Conservation (phyloP, 768 basidiomycete species). For the Trametes cingulata region DNA sequence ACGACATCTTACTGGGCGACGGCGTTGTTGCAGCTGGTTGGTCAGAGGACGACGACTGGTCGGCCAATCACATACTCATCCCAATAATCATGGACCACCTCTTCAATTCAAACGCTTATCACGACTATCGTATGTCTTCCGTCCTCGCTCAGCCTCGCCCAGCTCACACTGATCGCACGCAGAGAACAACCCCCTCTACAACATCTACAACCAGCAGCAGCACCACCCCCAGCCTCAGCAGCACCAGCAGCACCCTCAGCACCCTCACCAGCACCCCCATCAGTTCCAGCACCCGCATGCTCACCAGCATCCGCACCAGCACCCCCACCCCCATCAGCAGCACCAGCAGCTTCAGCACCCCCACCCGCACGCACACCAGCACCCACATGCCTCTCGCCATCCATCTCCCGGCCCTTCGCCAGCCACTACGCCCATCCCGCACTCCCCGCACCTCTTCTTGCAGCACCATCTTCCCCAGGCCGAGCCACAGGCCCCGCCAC, state of each 20-base stretch:
- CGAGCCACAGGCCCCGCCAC: neutral
- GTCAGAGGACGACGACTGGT: slow-evolving; percentile 4
- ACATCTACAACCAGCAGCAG: slow-evolving; percentile 25
- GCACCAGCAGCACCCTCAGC: slow-evolving; percentile 21
- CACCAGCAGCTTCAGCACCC: slow-evolving; percentile 24
- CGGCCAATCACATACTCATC: slow-evolving; percentile 26
- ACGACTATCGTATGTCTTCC: slow-evolving; percentile 38
- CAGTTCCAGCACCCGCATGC: slow-evolving; percentile 23
- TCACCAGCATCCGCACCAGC: slow-evolving; percentile 29
- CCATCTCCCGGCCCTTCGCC: slow-evolving; percentile 34
- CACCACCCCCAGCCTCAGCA: slow-evolving; percentile 28
- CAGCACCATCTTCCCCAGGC: slow-evolving; percentile 27
- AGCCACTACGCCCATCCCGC: slow-evolving; percentile 27
- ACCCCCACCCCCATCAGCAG: slow-evolving; percentile 29
- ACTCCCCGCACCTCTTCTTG: slow-evolving; percentile 34
- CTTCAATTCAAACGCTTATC: slow-evolving; percentile 59
- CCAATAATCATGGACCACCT: slow-evolving; percentile 47
- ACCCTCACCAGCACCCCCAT: slow-evolving; percentile 13
- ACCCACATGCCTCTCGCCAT: slow-evolving; percentile 33
- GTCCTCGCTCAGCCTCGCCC: slow-evolving; percentile 18
- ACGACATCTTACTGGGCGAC: slow-evolving; percentile 20
- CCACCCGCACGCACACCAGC: slow-evolving; percentile 21
- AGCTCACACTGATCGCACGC: neutral
- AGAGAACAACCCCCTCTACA: slow-evolving; percentile 29
- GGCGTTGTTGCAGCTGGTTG: slow-evolving; percentile 21